A percentile compares a stretch with the other conserved stretches of the same genome.
phyloP scores from a whole-genome alignment of 2,329 filamentous ascomycete genomes.

The Orbilia blumenaviensis region DNA sequence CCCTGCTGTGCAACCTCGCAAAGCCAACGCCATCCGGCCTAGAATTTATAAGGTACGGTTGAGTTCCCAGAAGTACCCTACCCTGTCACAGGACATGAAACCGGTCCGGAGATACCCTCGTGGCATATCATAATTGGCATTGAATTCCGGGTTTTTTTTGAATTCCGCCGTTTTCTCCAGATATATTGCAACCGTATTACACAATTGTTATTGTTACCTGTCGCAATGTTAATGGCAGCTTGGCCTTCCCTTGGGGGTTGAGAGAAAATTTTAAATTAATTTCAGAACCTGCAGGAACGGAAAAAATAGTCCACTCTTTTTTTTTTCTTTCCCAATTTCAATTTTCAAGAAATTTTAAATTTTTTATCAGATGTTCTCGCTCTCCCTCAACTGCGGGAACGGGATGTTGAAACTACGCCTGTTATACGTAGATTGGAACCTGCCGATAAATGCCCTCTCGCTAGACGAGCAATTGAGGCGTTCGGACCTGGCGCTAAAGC shows the following conservation, averaged over 20 bases:
- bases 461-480: slow-evolving; percentile 19
- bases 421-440: slow-evolving; percentile 4
- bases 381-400: not conserved
- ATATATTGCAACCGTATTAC: no score
- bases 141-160: not conserved
- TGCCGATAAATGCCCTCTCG: not conserved
- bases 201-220: no score
- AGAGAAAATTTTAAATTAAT: not conserved
- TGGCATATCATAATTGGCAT: not conserved
- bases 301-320: not conserved
- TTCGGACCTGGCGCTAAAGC: slow-evolving; percentile 6
- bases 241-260: not conserved
- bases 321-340: no score
- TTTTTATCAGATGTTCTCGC: not conserved
- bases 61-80: no score
- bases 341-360: no score
- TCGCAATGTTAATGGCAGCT: no score
- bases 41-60: slow-evolving; percentile 7
- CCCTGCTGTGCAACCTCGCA: not conserved
- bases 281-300: slow-evolving; percentile 9
- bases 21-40: not conserved
- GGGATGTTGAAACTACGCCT: slow-evolving; percentile 10
- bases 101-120: not conserved
- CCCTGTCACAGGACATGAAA: not conserved
- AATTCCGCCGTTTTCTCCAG: no score